A percentile compares a stretch with the other conserved stretches of the same genome.
phyloP scores from a whole-genome alignment of 331 rosid genomes.

The Cucumis variabilis region DNA sequence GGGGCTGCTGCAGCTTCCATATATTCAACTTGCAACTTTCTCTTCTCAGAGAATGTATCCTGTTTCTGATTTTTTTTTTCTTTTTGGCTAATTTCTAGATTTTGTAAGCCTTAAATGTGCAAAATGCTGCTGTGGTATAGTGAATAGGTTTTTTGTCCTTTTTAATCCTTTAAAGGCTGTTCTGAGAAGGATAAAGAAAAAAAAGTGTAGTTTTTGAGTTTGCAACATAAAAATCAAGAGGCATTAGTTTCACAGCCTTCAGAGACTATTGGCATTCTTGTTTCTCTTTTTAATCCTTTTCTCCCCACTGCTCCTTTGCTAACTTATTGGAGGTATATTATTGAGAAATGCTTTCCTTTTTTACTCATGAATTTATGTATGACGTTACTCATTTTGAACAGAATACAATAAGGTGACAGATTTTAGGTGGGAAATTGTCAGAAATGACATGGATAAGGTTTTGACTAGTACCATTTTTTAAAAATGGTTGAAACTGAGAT shows the following conservation, averaged over 20 bases:
- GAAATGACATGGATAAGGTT: too few species aligned
- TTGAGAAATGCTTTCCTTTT: background rate
- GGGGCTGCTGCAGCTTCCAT: constrained; percentile 98
- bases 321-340: background rate
- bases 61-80: constrained; percentile 42
- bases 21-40: constrained; percentile 88
- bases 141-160: background rate
- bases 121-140: constrained; percentile 16
- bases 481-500: too few species aligned
- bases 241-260: constrained; percentile 28
- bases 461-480: too few species aligned
- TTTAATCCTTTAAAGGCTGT: background rate
- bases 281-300: background rate
- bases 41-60: constrained; percentile 57
- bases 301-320: background rate
- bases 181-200: constrained; percentile 3
- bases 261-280: background rate
- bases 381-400: too few species aligned
- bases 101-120: constrained; percentile 28
- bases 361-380: too few species aligned
- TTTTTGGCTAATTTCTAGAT: background rate
- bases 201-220: background rate
- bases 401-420: too few species aligned
- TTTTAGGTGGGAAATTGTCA: too few species aligned
- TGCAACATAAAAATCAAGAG: constrained; percentile 12